phyloP scores from a whole-genome alignment of 2,329 filamentous ascomycete genomes.

The Dactylellina parvicollis region DNA sequence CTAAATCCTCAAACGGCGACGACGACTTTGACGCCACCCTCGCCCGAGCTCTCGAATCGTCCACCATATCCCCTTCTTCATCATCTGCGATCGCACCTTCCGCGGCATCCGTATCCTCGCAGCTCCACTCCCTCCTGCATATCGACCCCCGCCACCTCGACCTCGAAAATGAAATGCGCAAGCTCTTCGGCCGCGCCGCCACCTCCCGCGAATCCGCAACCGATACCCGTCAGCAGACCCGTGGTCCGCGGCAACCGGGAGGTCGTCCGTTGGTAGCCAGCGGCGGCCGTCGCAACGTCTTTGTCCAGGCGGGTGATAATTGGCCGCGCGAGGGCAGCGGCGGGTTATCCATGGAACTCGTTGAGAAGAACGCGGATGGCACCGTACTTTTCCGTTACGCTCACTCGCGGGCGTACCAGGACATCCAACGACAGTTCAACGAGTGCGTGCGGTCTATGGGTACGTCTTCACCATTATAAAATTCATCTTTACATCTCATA shows the following conservation, averaged over 20 bases:
- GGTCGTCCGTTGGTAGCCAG: constrained; percentile 67
- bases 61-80: constrained; percentile 57
- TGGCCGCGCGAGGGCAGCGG: constrained; percentile 84
- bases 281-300: constrained; percentile 76
- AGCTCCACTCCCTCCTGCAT: constrained; percentile 67
- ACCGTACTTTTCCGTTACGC: constrained; percentile 79
- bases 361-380: constrained; percentile 68
- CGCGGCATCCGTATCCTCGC: constrained; percentile 55
- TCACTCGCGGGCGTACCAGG: constrained; percentile 78
- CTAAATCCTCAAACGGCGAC: constrained; percentile 59
- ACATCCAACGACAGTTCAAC: constrained; percentile 79
- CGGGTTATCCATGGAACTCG: constrained; percentile 82
- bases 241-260: constrained; percentile 57
- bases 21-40: constrained; percentile 76
- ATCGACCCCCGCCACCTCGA: constrained; percentile 80
- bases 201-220: constrained; percentile 64
- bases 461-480: constrained; percentile 10
- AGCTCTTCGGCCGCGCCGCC: constrained; percentile 74
- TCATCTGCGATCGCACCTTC: constrained; percentile 51
- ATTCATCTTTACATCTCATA: too few relatives aligned
- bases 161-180: constrained; percentile 89
- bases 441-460: constrained; percentile 79
- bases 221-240: constrained; percentile 66
- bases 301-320: constrained; percentile 84
- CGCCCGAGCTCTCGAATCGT: constrained; percentile 67